Base-by-base conservation (phyloP, 176 grass and related monocot genomes). In the Carex myosuroides region DNA sequence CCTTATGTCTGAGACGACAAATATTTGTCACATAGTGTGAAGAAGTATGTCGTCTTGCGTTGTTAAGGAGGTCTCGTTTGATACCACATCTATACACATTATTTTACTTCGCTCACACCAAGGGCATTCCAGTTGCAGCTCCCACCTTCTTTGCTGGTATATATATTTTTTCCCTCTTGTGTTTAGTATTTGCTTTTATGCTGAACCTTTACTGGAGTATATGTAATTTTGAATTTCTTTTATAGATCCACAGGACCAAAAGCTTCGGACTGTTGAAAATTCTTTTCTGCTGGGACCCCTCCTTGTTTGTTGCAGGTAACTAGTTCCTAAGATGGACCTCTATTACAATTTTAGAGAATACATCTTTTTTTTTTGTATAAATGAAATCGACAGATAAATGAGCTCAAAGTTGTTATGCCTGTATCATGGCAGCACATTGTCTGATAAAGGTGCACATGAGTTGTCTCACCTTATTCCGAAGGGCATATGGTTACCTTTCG, bases 1-100 rank as follows among this genome's bases (percentile, higher is more conserved):
- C 53, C 44, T 55, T 30, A 17, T 76, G 22, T 54, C 12, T 55
- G 46, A 32, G 10, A 12, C 3, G 6, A 10, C 0, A 55, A 75
- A 75, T 1, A 30, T 76, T 54, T 30, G 79, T 89, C 37, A 90
- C 87, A 42, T 84, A 98, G 92, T 93, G 92, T 16, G 91, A 98
- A 88, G 91, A 98, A 87, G 92, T 98, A 69, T 98, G 92, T 59
- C 92, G 95, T 30, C 95, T 98, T 86, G 95, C 95, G 8, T 84
- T 98, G 52, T 84, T 91, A 85, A 98, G 95, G 79, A 89, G 92
- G 65, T 98, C 92, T 78, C 84, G 86, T 68, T 69, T 98, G 20
- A 52, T 98, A 58, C 92, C 92, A 57, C 95, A 98, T 82, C 88
- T 98, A 85, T 98, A 98, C 84, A 94, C 91, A 60, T 86, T 94